Evolutionary conservation across 1,139 yeast genomes (phyloP).

Genomic region (Hemisphaericaspora xylofermentans): DNA sequence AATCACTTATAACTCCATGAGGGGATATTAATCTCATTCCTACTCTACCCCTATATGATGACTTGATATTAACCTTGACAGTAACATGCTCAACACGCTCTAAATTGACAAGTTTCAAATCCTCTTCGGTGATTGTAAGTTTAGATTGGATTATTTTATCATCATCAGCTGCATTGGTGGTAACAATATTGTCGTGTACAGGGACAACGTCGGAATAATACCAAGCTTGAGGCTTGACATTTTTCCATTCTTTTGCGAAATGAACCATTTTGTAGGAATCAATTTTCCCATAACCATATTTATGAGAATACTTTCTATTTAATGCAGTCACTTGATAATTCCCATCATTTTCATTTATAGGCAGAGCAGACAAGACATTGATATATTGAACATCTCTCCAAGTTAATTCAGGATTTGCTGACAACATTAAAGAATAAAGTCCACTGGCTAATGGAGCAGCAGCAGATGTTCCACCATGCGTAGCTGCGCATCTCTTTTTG

Average conservation of each 20-base stretch:
- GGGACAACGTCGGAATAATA: slow-evolving; percentile 47
- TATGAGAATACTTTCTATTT: slow-evolving; percentile 74
- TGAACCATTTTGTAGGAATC: slow-evolving; percentile 80
- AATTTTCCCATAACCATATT: slow-evolving; percentile 89
- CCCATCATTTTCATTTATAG: slow-evolving; percentile 65
- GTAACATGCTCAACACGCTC: slow-evolving; percentile 84
- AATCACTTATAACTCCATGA: slow-evolving; percentile 64
- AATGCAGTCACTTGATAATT: slow-evolving; percentile 64
- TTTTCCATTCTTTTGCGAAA: slow-evolving; percentile 73
- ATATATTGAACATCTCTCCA: slow-evolving; percentile 97
- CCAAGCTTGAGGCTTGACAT: slow-evolving; percentile 92
- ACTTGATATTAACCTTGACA: slow-evolving; percentile 68
- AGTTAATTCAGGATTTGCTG: slow-evolving; percentile 80
- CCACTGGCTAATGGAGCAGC: slow-evolving; percentile 99
- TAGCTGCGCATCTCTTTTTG: slow-evolving; percentile 62
- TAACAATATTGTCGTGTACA: slow-evolving; percentile 29
- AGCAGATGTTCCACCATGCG: slow-evolving; percentile 97
- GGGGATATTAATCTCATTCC: slow-evolving; percentile 73
- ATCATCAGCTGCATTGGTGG: slow-evolving; percentile 15
- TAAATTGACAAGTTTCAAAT: slow-evolving; percentile 57
- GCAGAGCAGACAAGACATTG: slow-evolving; percentile 70
- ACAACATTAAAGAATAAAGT: slow-evolving; percentile 75
- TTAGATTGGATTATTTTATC: slow-evolving; percentile 35
- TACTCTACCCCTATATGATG: slow-evolving; percentile 69
- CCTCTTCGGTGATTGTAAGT: slow-evolving; percentile 49